Base-by-base conservation (phyloP, 495 filamentous ascomycete species). In the Xylaria sp. region DNA sequence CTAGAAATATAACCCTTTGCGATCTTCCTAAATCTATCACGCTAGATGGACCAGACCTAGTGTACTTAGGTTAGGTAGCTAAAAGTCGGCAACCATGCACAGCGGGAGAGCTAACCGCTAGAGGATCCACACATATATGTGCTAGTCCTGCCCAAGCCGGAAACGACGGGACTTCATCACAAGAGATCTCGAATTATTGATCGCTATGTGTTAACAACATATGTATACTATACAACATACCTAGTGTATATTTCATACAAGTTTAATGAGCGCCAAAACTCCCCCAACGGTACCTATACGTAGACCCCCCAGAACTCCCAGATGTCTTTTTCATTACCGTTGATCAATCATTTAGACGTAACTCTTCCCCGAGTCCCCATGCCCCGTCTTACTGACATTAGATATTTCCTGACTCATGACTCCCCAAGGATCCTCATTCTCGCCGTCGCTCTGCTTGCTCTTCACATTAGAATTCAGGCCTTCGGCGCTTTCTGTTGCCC, bases 301-400 rank as follows among this genome's bases (percentile, higher is more conserved):
- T n/a, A n/a, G n/a, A n/a, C n/a, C n/a, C n/a, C n/a, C n/a, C n/a
- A n/a, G n/a, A n/a, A n/a, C n/a, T n/a, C n/a, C n/a, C n/a, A n/a
- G 31, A 11, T 37, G 33, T 21, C n/a, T n/a, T 35, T 62, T 44
- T 44, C 35, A 40, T 43, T 62, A 62, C 12, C 59, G 41, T 41
- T 41, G 26, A 5, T 21, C 11, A 33, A 41, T 55, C 21, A 55
- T 55, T 37, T 43, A 67, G 31, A 67, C 46, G 21, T 67, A 67
- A 50, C 33, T 55, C 33, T 15, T 67, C 33, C 48, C 12, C 4
- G 46, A 41, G 17, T 26, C 52, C 31, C 31, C 52, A 31, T 31
- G 52, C 11, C 26, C 31, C 40, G 31, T 33, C 33, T 67, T 53
- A 21, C 14, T 67, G 31, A 41, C 33, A 21, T 67, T 53, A 26